A percentile compares a stretch with the other conserved stretches of the same genome.
Conservation (phyloP, 2,329 filamentous ascomycete species). For the Aureobasidium sp. region DNA sequence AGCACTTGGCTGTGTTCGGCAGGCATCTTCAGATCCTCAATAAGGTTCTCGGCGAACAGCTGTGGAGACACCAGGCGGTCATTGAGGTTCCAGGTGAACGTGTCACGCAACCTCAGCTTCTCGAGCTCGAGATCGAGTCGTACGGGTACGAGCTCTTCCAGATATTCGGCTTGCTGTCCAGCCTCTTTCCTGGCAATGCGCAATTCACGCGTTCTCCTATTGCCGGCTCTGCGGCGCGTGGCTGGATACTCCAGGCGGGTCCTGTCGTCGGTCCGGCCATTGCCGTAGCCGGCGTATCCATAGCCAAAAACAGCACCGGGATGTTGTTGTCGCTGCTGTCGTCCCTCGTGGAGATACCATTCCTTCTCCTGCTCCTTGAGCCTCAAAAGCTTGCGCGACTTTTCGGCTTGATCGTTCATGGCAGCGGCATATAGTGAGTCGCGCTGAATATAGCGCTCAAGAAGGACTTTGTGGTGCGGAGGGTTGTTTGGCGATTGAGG, state of each 20-base stretch:
- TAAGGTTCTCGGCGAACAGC: slow-evolving; percentile 76
- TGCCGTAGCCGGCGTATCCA: slow-evolving; percentile 84
- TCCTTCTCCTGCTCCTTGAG: slow-evolving; percentile 59
- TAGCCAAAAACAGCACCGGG: slow-evolving; percentile 53
- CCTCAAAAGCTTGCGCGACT: slow-evolving; percentile 40
- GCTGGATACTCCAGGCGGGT: slow-evolving; percentile 69
- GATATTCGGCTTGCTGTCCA: slow-evolving; percentile 75
- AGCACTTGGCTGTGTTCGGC: slow-evolving; percentile 57
- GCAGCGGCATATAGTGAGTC: slow-evolving; percentile 52
- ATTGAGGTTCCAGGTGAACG: slow-evolving; percentile 97
- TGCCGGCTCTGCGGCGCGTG: slow-evolving; percentile 66
- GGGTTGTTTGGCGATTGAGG: slow-evolving; percentile 19
- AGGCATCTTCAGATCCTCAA: slow-evolving; percentile 77
- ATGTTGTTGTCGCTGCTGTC: slow-evolving; percentile 49
- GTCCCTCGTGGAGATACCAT: slow-evolving; percentile 56
- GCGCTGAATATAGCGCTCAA: slow-evolving; percentile 57
- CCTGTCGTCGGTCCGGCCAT: slow-evolving; percentile 67
- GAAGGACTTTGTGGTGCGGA: slow-evolving; percentile 30
- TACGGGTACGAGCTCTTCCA: slow-evolving; percentile 85
- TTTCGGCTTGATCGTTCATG: slow-evolving; percentile 39
- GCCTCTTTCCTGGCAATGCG: slow-evolving; percentile 72
- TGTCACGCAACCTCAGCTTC: slow-evolving; percentile 90
- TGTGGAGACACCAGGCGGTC: slow-evolving; percentile 74
- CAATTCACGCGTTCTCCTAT: slow-evolving; percentile 62
- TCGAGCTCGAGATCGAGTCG: slow-evolving; percentile 91